Conservation (phyloP, 148 eudicot species). For the Hydrangea macrophylla region DNA sequence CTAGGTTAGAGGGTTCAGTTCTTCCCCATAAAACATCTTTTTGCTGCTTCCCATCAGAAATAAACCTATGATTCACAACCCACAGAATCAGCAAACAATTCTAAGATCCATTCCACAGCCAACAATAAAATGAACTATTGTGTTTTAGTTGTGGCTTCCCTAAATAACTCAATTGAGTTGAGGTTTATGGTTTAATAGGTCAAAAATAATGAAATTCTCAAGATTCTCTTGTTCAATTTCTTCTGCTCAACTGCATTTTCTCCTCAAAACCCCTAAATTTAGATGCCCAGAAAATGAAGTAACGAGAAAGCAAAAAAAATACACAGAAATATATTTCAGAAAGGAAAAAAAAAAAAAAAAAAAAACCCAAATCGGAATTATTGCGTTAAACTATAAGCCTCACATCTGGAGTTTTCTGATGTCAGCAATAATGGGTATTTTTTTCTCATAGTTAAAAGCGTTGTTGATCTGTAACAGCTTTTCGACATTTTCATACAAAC, state of each 20-base stretch:
- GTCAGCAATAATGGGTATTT: background rate
- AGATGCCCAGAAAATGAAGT: background rate
- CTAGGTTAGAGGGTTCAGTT: constrained; percentile 38
- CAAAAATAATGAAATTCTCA: background rate
- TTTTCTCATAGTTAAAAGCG: background rate
- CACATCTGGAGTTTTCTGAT: too few relatives aligned
- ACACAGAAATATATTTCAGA: too few relatives aligned
- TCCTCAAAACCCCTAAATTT: background rate
- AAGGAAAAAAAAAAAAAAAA: too few relatives aligned
- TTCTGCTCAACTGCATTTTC: background rate
- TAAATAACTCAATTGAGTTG: background rate
- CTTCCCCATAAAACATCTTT: constrained; percentile 46
- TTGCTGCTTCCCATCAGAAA: constrained; percentile 59
- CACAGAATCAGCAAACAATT: constrained; percentile 13
- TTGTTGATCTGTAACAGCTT: background rate
- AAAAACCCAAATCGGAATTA: too few relatives aligned
- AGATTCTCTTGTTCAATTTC: background rate
- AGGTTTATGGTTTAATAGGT: background rate
- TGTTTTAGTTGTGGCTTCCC: too few relatives aligned
- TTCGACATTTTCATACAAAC: background rate
- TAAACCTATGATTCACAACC: constrained; percentile 49
- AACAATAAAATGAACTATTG: too few relatives aligned
- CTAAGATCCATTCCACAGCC: background rate
- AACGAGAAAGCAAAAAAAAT: too few relatives aligned
- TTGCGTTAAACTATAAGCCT: too few relatives aligned